Evolutionary conservation across 2,329 filamentous ascomycete genomes (phyloP), one percentile per base, ranked within the genome.

Genomic region (Neocucurbitaria cava): DNA sequence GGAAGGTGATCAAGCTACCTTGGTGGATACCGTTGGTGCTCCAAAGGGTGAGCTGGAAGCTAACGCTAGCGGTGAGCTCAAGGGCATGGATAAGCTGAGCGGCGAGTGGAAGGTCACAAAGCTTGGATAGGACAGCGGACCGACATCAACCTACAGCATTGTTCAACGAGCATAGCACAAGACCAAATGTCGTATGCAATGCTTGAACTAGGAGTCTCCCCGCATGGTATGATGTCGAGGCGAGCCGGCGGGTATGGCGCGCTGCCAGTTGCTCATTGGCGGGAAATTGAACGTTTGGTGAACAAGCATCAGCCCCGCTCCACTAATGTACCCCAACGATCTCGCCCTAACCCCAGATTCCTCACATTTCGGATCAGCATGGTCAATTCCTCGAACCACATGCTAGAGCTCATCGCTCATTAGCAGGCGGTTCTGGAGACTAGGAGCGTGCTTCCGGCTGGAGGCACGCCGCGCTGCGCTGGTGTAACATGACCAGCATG

Each of bases 61-160:
- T 17, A 57, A 58, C 23, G 53, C 66, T 1, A 64, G 65, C 59
- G 71, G 66, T 11, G 64, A 71, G 46, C 46, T 75, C 20, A 64
- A 62, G 43, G 73, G 69, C 2, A 30, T 69, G 41, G 66, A 70
- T n/a, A 6, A 55, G 13, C 52, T 76, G 20, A 61, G 61, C 13
- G 75, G 73, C n/a, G 67, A 70, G 1, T 77, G 75, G 75, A 71
- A 71, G 43, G 62, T 76, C 9, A 52, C 65, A 26, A 70, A 52
- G 31, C 52, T 70, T 33, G 64, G 50, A 30, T 69, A 72, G 65
- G 52, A 54, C 36, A 24, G 49, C 49, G 21, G 9, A 18, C 36
- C 47, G 26, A 30, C 10, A 26, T 36, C 46, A 18, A 48, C 35
- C 38, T 44, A 38, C 18, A 18, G 31, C 15, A n/a, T 4, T 7